A percentile compares a stretch with the other conserved stretches of the same genome.
Evolutionary conservation across 164 flowering plant species (phyloP).

Genomic region (Warburgia ugandensis): DNA sequence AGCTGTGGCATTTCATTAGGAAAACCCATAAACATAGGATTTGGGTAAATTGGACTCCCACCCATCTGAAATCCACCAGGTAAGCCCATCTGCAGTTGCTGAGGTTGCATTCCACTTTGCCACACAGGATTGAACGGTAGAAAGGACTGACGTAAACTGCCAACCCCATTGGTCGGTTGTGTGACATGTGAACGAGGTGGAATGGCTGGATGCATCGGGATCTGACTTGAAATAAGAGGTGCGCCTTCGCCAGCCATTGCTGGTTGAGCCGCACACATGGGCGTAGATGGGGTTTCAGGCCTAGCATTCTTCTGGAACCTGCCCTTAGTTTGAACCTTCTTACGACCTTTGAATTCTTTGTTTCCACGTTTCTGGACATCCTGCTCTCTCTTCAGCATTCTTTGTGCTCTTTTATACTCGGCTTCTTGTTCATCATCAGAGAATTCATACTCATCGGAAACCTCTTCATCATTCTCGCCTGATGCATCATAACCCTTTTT

Average conservation of each 20-base stretch:
- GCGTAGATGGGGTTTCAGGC: conserved; percentile 8
- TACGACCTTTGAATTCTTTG: conserved; percentile 25
- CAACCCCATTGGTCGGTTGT: conserved; percentile 10
- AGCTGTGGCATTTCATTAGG: conserved; percentile 34
- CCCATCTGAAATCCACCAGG: conserved; percentile 28
- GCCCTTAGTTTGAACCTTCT: conserved; percentile 28
- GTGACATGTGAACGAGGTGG: conserved; percentile 13
- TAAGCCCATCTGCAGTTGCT: conserved; percentile 25
- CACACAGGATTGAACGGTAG: conserved; percentile 19
- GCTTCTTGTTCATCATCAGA: conserved; percentile 99
- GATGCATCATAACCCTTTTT: conserved; percentile 93
- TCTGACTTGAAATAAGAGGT: conserved; percentile 12
- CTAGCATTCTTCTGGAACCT: conserved; percentile 18
- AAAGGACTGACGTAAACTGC: conserved; percentile 9
- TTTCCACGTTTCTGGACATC: conserved; percentile 34
- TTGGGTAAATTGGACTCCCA: conserved; percentile 23
- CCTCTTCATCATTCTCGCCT: conserved; percentile 85
- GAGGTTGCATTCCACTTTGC: conserved; percentile 32
- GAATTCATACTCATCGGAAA: conserved; percentile 66
- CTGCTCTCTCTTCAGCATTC: conserved; percentile 48
- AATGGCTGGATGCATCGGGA: conserved; percentile 11
- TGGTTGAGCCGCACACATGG: neutral
- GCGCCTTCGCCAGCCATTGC: neutral
- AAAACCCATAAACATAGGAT: conserved; percentile 27
- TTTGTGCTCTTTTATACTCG: conserved; percentile 55